Evolutionary conservation across 352 stramenopile genomes (phyloP).

Genomic region (Ophiocytium majus): DNA sequence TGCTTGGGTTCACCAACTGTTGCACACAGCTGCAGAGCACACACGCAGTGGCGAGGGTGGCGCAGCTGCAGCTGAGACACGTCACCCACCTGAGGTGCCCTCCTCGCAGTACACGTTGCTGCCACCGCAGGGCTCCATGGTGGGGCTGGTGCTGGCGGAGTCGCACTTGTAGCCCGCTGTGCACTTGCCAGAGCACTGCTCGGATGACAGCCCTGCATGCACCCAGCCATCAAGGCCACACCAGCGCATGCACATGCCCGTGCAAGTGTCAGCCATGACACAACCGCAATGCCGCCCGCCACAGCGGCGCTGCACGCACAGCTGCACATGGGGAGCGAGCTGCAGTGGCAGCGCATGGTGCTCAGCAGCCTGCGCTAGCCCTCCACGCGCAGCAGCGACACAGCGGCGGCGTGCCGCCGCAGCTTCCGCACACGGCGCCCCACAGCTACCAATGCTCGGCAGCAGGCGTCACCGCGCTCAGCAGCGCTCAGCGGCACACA

Average conservation of each 20-base stretch:
- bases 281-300: no score
- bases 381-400: neutral
- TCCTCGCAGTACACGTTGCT: slow-evolving; percentile 54
- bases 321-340: no score
- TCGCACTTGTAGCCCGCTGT: slow-evolving; percentile 66
- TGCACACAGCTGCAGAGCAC: no score
- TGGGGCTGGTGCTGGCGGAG: slow-evolving; percentile 31
- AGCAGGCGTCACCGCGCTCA: neutral
- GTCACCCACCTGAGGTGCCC: slow-evolving; percentile 31
- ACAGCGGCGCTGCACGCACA: no score
- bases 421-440: neutral
- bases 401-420: neutral
- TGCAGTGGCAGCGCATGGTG: neutral
- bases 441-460: neutral
- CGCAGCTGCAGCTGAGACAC: no score
- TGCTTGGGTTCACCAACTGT: no score
- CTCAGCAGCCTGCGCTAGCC: slow-evolving; percentile 11
- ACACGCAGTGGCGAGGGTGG: no score
- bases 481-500: no score
- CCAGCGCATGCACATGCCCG: neutral
- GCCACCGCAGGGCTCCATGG: slow-evolving; percentile 31
- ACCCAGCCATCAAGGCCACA: neutral
- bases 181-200: slow-evolving; percentile 68
- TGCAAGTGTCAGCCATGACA: neutral
- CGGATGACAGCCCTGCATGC: slow-evolving; percentile 30